Evolutionary conservation across 2,329 filamentous ascomycete genomes (phyloP).

Genomic region (Neophaeococcomyces aloes): DNA sequence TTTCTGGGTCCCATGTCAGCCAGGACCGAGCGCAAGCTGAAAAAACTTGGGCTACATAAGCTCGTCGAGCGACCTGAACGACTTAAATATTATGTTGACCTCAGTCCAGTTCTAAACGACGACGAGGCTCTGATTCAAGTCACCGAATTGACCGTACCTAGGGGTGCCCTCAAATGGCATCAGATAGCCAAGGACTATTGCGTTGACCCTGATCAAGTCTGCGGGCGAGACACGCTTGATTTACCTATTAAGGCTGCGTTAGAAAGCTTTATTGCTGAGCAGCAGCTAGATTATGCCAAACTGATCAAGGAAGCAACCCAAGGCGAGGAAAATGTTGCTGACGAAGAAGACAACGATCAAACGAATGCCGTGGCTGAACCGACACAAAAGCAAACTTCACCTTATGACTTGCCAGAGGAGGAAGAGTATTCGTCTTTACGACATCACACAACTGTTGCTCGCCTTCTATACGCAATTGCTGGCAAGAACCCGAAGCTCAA

Average conservation of each 20-base stretch:
- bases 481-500: conserved; percentile 47
- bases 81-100: conserved; percentile 51
- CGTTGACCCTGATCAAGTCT: conserved; percentile 33
- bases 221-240: conserved; percentile 35
- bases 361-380: background rate
- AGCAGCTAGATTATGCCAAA: background rate
- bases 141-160: conserved; percentile 48
- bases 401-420: background rate
- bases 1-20: conserved; percentile 24
- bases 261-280: background rate
- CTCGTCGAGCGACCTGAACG: conserved; percentile 23
- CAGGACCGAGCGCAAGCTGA: conserved; percentile 16
- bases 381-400: background rate
- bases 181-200: conserved; percentile 25
- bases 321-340: background rate
- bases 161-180: conserved; percentile 48
- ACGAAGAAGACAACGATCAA: background rate
- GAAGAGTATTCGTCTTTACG: conserved; percentile 54
- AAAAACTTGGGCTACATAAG: conserved; percentile 10
- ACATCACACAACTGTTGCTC: conserved; percentile 53
- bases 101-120: conserved; percentile 52
- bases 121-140: conserved; percentile 52
- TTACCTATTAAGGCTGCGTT: background rate
- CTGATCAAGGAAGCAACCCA: background rate
- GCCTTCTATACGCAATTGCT: conserved; percentile 49